Evolutionary conservation across 2,329 filamentous ascomycete species (phyloP), one percentile per base, ranked within the genome.

Genomic region (Hirsutella thompsonii): DNA sequence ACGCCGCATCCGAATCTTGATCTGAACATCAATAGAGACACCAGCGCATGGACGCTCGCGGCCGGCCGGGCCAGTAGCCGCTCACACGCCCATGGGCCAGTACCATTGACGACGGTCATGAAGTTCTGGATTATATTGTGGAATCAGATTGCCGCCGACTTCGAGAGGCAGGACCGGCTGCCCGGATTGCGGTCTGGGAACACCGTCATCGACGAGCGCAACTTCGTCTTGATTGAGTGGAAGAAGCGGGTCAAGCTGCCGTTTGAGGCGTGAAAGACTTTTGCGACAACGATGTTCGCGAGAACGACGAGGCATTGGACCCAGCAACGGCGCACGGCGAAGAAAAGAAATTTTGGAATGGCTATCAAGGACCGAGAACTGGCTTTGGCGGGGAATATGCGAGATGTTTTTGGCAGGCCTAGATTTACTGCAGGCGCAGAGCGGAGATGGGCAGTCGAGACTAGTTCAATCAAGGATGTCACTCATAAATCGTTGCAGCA

Each of bases 201-300:
- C 44, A 65, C 62, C 11, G 60, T 58, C 10, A 55, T 64, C 46
- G 61, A 64, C 38, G 58, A 62, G 36, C 54, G 60, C 26, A 62
- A 55, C 46, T 62, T 62, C 48, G 45, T 20, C 45, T n/a, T 40
- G 37, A 20, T 36, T 28, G 3, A 28, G 13, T 11, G 14, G 18
- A 42, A 39, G 36, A 8, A 21, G 20, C 29, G 14, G 21, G 19
- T 20, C 32, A 34, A 34, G 32, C n/a, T 18, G n/a, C 32, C 32
- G 3, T 5, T 34, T 4, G 18, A 18, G 32, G 23, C 23, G 23
- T 26, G 23, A 26, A 26, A 11, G 23, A 26, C n/a, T n/a, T n/a
- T n/a, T n/a, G n/a, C 23, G 23, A 11, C 23, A 6, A 26, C 23
- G 23, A 11, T n/a, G n/a, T n/a, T n/a, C n/a, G 11, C 23, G 11